Evolutionary conservation across 1,139 yeast species (phyloP).

Genomic region (Geotrichum restrictum): DNA sequence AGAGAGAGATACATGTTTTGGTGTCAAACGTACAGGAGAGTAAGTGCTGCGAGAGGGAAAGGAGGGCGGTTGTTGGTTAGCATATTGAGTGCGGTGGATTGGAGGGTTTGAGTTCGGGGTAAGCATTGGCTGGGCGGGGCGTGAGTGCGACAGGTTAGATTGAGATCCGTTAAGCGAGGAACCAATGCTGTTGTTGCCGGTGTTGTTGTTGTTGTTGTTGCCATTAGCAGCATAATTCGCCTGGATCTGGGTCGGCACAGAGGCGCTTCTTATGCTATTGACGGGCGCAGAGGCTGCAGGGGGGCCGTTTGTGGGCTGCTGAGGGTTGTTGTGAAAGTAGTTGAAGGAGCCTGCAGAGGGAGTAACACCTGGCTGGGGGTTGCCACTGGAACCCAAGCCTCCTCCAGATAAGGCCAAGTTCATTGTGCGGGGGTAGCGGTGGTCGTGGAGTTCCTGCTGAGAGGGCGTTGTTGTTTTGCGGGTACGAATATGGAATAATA

Average conservation of each 20-base stretch:
- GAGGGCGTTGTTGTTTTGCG: too few relatives aligned
- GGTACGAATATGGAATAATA: too few relatives aligned
- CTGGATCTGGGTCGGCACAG: slow-evolving; percentile 16
- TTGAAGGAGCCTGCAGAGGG: not conserved
- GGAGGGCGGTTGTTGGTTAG: not conserved
- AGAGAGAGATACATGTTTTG: not conserved
- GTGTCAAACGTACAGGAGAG: slow-evolving; percentile 11
- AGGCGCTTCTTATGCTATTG: slow-evolving; percentile 16
- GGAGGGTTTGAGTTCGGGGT: not conserved
- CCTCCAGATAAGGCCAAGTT: slow-evolving; percentile 2
- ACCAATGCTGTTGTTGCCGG: slow-evolving; percentile 11
- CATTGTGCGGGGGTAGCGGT: not conserved
- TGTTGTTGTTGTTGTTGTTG: slow-evolving; percentile 7
- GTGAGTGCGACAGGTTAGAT: slow-evolving; percentile 7
- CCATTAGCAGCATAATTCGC: not conserved
- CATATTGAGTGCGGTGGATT: slow-evolving; percentile 3
- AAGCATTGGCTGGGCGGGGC: not conserved
- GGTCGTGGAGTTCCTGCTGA: too few relatives aligned
- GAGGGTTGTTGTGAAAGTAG: slow-evolving; percentile 1
- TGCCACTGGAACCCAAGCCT: not conserved
- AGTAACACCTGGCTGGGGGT: not conserved
- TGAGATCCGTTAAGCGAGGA: slow-evolving; percentile 19
- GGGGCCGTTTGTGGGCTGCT: not conserved
- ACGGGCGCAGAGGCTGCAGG: slow-evolving; percentile 1
- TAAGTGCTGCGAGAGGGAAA: not conserved